Base-by-base conservation (phyloP, 768 basidiomycete genomes). In the Lentinula sp. region DNA sequence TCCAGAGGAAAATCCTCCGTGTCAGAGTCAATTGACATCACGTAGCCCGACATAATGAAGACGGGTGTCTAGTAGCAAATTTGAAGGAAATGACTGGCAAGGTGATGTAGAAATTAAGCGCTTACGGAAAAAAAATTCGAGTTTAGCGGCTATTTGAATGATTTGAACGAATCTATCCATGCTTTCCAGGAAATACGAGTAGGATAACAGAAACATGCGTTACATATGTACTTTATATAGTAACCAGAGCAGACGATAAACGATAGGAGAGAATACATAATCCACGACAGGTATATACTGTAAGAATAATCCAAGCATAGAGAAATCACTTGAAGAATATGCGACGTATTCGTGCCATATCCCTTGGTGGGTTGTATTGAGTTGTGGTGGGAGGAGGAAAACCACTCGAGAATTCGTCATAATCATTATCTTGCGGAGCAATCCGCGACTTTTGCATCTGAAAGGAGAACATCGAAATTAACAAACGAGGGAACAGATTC, bases 1-100 rank as follows among this genome's bases (percentile, higher is more conserved):
- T 63, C 21, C 9, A 10, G 6, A 32, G 48, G 68, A 63, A n/a
- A 61, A 34, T 83, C 84, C 70, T 91, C 91, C 21, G 75, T 74
- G 65, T 93, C 92, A 31, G 92, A 93, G 67, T 92, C 91, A 49
- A 94, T 80, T 1, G 93, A 94, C 83, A 90, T 84, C 55, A 93
- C 79, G 74, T 89, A 91, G 73, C 92, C 90, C 58, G 77, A 75
- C 73, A 77, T 80, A 58, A 37, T 28, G 45, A 10, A 32, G 13
- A 15, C 13, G n/a, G n/a, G n/a, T n/a, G n/a, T n/a, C n/a, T n/a
- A n/a, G n/a, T n/a, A n/a, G n/a, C n/a, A n/a, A n/a, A n/a, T n/a
- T n/a, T n/a, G n/a, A n/a, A n/a, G n/a, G n/a, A n/a, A n/a, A n/a
- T n/a, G n/a, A n/a, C n/a, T n/a, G n/a, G n/a, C n/a, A n/a, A 10